Conservation (phyloP, 192 early-diverging fungal genomes). For the Coemansia guatemalensis region DNA sequence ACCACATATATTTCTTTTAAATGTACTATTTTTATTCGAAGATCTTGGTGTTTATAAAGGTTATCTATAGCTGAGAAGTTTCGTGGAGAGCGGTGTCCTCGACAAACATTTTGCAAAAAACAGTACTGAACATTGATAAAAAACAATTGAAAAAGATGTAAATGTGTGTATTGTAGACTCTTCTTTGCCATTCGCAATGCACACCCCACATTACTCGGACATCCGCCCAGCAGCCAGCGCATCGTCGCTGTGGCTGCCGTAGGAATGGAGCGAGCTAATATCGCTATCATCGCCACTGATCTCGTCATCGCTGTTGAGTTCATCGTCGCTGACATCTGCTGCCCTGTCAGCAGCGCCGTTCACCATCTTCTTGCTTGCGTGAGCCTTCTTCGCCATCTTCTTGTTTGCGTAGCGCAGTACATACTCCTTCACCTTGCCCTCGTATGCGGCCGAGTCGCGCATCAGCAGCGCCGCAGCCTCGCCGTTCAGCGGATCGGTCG, state of each 20-base stretch:
- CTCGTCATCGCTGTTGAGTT: slow-evolving; percentile 33
- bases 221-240: slow-evolving; percentile 72
- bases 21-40: too few species aligned
- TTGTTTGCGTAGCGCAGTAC: slow-evolving; percentile 65
- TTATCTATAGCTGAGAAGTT: too few species aligned
- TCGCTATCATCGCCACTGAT: slow-evolving; percentile 49
- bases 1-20: too few species aligned
- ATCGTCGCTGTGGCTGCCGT: slow-evolving; percentile 75
- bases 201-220: slow-evolving; percentile 39
- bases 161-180: slow-evolving; percentile 1
- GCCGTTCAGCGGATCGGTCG: slow-evolving; percentile 98
- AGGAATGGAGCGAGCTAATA: slow-evolving; percentile 80
- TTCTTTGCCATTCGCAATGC: background rate
- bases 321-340: slow-evolving; percentile 13
- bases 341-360: slow-evolving; percentile 10
- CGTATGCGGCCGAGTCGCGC: slow-evolving; percentile 89
- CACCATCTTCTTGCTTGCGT: slow-evolving; percentile 46
- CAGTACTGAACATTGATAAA: slow-evolving; percentile 1
- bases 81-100: too few species aligned
- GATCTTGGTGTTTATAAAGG: too few species aligned
- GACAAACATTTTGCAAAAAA: background rate
- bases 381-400: slow-evolving; percentile 8
- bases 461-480: slow-evolving; percentile 98
- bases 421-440: slow-evolving; percentile 85
- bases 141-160: background rate